phyloP scores from a whole-genome alignment of 208 protist species.

The Crithidia expoeki region DNA sequence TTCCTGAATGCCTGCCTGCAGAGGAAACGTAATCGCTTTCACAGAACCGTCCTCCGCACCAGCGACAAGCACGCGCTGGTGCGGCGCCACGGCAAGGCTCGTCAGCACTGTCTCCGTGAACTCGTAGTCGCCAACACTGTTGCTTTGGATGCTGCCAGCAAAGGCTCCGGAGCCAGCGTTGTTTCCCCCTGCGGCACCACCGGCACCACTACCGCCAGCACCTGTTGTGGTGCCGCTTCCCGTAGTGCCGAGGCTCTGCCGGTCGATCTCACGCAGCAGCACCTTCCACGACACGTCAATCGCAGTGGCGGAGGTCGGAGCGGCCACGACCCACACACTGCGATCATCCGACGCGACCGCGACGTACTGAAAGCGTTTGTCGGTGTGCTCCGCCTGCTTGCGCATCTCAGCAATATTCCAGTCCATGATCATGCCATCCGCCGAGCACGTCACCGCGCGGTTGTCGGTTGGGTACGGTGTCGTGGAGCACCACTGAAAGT shows the following conservation, averaged over 20 bases:
- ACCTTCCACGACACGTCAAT: slow-evolving; percentile 81
- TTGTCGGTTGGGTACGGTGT: slow-evolving; percentile 92
- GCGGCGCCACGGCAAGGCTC: slow-evolving; percentile 76
- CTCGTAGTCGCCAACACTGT: slow-evolving; percentile 73
- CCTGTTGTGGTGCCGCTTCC: slow-evolving; percentile 1
- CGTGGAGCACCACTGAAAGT: slow-evolving; percentile 84
- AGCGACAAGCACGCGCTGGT: slow-evolving; percentile 91
- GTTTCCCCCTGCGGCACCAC: neutral
- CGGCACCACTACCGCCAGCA: neutral
- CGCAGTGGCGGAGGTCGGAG: slow-evolving; percentile 66
- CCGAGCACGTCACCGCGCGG: slow-evolving; percentile 86
- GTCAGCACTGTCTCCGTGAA: slow-evolving; percentile 73
- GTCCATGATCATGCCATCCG: slow-evolving; percentile 95
- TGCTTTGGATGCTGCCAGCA: slow-evolving; percentile 16
- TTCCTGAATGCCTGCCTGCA: slow-evolving; percentile 78
- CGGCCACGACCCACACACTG: slow-evolving; percentile 90
- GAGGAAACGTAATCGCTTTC: slow-evolving; percentile 90
- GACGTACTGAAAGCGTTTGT: slow-evolving; percentile 93
- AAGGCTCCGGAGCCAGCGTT: neutral
- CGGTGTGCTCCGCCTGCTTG: slow-evolving; percentile 88
- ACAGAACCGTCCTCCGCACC: slow-evolving; percentile 91
- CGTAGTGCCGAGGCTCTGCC: slow-evolving; percentile 51
- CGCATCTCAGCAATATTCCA: slow-evolving; percentile 89
- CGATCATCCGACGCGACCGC: slow-evolving; percentile 83
- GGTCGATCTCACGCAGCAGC: slow-evolving; percentile 90